Evolutionary conservation across 768 basidiomycete genomes (phyloP).

Genomic region (Serendipita indica): DNA sequence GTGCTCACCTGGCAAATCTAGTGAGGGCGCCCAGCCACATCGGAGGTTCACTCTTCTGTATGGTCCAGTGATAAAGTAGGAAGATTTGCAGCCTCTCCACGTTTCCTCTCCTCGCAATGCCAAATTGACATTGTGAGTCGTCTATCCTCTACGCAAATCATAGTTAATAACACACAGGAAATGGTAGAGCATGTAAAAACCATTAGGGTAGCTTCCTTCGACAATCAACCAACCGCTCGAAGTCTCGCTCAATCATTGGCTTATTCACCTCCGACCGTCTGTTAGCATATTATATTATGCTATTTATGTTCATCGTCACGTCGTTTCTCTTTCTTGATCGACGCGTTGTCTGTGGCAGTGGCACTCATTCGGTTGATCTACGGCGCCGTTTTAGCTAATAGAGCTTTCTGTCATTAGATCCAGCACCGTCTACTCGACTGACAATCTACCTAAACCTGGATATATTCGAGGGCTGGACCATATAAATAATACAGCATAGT

Average conservation of each 20-base stretch:
- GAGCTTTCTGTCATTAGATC: too few relatives aligned
- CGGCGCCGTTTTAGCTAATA: too few relatives aligned
- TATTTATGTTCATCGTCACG: too few relatives aligned
- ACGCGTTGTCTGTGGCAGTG: too few relatives aligned
- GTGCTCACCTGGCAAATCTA: too few relatives aligned
- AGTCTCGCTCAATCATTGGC: slow-evolving; percentile 66
- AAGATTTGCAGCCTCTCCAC: slow-evolving; percentile 71
- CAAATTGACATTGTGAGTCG: slow-evolving; percentile 66
- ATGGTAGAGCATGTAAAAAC: slow-evolving; percentile 60
- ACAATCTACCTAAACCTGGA: too few relatives aligned
- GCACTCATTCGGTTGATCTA: too few relatives aligned
- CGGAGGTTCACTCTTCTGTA: slow-evolving; percentile 86
- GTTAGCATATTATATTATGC: too few relatives aligned
- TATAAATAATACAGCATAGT: too few relatives aligned
- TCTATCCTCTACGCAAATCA: slow-evolving; percentile 15
- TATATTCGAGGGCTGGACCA: too few relatives aligned
- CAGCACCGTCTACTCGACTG: too few relatives aligned
- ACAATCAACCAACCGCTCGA: slow-evolving; percentile 47
- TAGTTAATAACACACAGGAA: neutral
- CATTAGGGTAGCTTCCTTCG: slow-evolving; percentile 56
- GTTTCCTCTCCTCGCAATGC: slow-evolving; percentile 68
- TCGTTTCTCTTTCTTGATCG: too few relatives aligned
- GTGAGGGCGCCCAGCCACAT: slow-evolving; percentile 67
- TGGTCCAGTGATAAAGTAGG: slow-evolving; percentile 58
- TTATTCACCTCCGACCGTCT: slow-evolving; percentile 50